Evolutionary conservation across 78 protist species (phyloP).

Genomic region (Bigelowiella natans): DNA sequence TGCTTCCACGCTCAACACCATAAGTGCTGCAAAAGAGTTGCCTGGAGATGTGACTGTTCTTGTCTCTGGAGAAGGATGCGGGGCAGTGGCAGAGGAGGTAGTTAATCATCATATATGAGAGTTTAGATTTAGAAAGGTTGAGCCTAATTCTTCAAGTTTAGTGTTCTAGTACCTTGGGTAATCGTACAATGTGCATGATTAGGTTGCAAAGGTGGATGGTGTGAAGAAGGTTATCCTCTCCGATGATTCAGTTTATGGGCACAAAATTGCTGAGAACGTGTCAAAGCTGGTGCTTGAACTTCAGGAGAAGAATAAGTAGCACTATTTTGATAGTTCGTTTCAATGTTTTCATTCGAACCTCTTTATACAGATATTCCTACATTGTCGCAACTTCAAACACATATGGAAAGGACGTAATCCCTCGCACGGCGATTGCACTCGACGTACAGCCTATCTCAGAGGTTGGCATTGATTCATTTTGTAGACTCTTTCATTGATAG

Average conservation of each 20-base stretch:
- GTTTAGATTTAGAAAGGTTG: too few relatives aligned
- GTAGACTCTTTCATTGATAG: not conserved
- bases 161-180: too few relatives aligned
- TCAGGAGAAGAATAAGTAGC: not conserved
- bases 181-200: too few relatives aligned
- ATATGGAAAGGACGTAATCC: conserved; percentile 66
- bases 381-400: conserved; percentile 62
- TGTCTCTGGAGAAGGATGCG: not conserved
- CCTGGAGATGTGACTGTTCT: not conserved
- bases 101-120: not conserved
- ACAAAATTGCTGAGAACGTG: not conserved
- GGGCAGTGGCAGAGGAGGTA: not conserved
- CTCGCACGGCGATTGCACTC: conserved; percentile 76
- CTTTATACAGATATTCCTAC: conserved; percentile 48
- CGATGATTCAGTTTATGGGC: not conserved
- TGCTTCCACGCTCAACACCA: not conserved
- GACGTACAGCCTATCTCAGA: conserved; percentile 54
- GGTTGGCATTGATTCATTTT: not conserved
- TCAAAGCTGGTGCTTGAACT: not conserved
- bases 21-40: not conserved
- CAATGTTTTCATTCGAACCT: not conserved
- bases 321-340: not conserved
- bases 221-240: not conserved
- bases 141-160: too few relatives aligned
- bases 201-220: not conserved